Evolutionary conservation across 805 yeast genomes (phyloP), one percentile per base, ranked within the genome.

Genomic region (Groenewaldozyma salmanticensis): DNA sequence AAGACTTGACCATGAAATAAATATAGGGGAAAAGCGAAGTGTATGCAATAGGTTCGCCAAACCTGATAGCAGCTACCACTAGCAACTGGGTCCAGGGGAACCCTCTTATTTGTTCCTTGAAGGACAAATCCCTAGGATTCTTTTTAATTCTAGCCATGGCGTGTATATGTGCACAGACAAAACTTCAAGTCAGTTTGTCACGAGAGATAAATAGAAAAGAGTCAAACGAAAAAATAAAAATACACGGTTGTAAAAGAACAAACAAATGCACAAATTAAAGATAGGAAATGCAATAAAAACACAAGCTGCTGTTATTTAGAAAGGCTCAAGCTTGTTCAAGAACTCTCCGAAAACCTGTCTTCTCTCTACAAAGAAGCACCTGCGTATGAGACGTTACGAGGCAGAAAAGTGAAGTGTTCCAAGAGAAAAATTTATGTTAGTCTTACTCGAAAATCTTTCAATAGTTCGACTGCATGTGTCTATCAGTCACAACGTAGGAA

Each of bases 1-100:
- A 76, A 45, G 74, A 79, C 44, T 73, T 57, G 16, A 77, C 75
- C 80, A 77, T 73, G 58, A 73, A 77, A 54, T 72, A 77, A 31
- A 76, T 68, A 50, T 77, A 77, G 2, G 83, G 83, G 52, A 77
- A 76, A 27, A 76, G 55, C 3, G 81, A 74, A 3, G 81, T 74
- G 61, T 76, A 77, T 2, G 81, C 74, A 17, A 77, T 66, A 1
- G 83, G 82, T 52, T 77, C 82, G 9, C 76, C 66, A 45, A 76
- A 71, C 42, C 82, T 60, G 38, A 75, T 71, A 21, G 69, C 46
- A 21, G 66, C 60, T 9, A 68, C 52, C 7, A 67, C 65, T 4
- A 52, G 42, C 35, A 67, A 49, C 49, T 77, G 81, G 52, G 68
- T 59, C 52, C 68, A 61, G 15, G 82, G 82, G 52, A 77, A 75